A percentile compares a stretch with the other conserved stretches of the same genome.
Conservation (phyloP, 768 basidiomycete species). For the Leccinum broughii region DNA sequence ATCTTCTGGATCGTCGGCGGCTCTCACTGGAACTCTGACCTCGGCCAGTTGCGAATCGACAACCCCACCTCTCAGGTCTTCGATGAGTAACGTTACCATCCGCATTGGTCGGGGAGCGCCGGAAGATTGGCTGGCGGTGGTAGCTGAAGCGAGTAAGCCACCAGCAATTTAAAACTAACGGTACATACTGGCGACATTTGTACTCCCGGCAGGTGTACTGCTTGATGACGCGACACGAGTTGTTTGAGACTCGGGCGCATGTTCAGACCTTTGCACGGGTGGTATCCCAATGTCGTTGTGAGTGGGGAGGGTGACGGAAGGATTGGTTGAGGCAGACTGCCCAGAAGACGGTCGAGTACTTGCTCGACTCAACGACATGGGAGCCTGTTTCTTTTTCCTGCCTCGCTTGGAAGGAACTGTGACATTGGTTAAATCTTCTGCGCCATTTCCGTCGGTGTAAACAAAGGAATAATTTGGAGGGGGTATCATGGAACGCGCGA, state of each 20-base stretch:
- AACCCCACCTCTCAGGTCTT: constrained; percentile 55
- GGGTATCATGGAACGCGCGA: constrained; percentile 7
- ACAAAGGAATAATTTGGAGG: background rate
- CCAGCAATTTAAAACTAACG: background rate
- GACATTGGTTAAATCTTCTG: background rate
- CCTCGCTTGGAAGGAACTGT: constrained; percentile 9
- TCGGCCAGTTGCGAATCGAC: constrained; percentile 64
- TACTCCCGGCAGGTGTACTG: constrained; percentile 25
- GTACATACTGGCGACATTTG: constrained; percentile 37
- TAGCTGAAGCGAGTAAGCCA: constrained; percentile 16
- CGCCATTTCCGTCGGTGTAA: constrained; percentile 7
- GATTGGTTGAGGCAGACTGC: constrained; percentile 3
- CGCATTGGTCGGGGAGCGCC: constrained; percentile 33
- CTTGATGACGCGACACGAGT: constrained; percentile 1
- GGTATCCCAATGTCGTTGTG: constrained; percentile 1
- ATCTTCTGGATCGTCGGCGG: constrained; percentile 47
- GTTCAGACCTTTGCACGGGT: constrained; percentile 6
- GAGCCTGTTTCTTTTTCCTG: constrained; percentile 15
- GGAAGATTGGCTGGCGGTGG: constrained; percentile 11
- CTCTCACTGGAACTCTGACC: constrained; percentile 57
- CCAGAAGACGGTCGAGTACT: constrained; percentile 10
- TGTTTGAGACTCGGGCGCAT: background rate
- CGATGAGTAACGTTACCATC: constrained; percentile 68
- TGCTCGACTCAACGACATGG: constrained; percentile 1
- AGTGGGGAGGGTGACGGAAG: background rate